phyloP scores from a whole-genome alignment of 208 protist genomes.

The Sergeia podlipaevii region DNA sequence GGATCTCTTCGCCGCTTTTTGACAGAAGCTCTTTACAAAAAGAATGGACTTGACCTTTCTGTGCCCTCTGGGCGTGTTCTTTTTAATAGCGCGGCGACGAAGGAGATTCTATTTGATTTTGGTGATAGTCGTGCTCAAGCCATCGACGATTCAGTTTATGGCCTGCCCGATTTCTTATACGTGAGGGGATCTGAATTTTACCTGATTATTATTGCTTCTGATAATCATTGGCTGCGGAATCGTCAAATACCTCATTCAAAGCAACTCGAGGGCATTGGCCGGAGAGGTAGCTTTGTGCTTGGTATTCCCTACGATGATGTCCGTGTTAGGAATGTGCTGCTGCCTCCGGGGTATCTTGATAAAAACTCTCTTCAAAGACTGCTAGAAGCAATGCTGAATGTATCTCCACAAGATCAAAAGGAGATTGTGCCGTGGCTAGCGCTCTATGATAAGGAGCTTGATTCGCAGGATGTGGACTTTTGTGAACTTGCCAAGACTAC shows the following conservation, averaged over 20 bases:
- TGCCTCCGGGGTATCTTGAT: conserved; percentile 75
- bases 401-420: conserved; percentile 19
- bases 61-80: conserved; percentile 26
- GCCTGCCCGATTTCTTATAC: conserved; percentile 79
- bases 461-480: conserved; percentile 72
- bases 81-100: conserved; percentile 20
- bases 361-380: conserved; percentile 58
- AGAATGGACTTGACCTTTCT: conserved; percentile 15
- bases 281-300: conserved; percentile 72
- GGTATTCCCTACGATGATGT: conserved; percentile 67
- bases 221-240: conserved; percentile 78
- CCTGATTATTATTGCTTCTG: conserved; percentile 77
- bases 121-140: conserved; percentile 44
- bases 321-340: conserved; percentile 68
- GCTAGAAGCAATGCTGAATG: conserved; percentile 35
- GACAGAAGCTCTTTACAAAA: conserved; percentile 22
- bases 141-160: conserved; percentile 61
- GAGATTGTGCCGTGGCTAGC: conserved; percentile 50
- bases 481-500: conserved; percentile 54
- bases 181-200: conserved; percentile 58
- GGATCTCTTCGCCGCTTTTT: conserved; percentile 52
- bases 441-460: conserved; percentile 75
- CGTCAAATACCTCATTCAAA: conserved; percentile 76
- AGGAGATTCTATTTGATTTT: conserved; percentile 77
- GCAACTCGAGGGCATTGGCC: conserved; percentile 82